phyloP scores from a whole-genome alignment of 2,329 filamentous ascomycete genomes.

The Colletotrichum echinochloae region DNA sequence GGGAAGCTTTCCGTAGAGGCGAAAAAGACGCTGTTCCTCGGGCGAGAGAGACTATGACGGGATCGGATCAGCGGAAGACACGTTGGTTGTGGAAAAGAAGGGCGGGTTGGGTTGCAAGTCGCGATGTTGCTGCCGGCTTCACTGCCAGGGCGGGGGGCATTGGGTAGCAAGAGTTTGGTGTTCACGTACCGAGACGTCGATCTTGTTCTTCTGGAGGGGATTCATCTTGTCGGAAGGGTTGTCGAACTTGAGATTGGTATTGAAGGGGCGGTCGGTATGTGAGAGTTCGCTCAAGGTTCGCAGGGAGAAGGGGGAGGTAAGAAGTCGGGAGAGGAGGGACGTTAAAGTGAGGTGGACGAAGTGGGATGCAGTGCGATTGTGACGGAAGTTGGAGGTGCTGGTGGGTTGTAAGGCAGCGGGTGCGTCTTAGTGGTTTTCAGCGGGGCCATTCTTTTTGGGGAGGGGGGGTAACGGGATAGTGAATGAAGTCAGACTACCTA shows the following conservation, averaged over 20 bases:
- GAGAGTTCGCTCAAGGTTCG: neutral
- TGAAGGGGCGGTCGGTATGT: neutral
- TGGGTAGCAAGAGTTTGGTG: conserved; percentile 37
- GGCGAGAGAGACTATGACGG: conserved; percentile 81
- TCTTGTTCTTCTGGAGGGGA: conserved; percentile 97
- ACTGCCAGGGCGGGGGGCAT: conserved; percentile 29
- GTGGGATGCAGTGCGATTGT: conserved; percentile 36
- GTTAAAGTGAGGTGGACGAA: conserved; percentile 19
- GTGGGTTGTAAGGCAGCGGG: conserved; percentile 34
- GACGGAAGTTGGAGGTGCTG: conserved; percentile 39
- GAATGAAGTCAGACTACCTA: conserved; percentile 38
- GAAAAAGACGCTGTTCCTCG: conserved; percentile 96
- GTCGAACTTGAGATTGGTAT: neutral
- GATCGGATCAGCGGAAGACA: conserved; percentile 42
- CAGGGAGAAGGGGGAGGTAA: conserved; percentile 3
- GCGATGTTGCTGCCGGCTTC: conserved; percentile 25
- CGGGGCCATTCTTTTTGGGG: conserved; percentile 38
- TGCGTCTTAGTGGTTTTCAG: conserved; percentile 38
- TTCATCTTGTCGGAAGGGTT: conserved; percentile 75
- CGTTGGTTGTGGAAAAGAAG: conserved; percentile 6
- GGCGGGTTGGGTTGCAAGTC: neutral
- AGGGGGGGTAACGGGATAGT: conserved; percentile 22
- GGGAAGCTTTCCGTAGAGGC: conserved; percentile 96
- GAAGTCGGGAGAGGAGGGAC: conserved; percentile 23
- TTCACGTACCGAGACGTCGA: conserved; percentile 88